Evolutionary conservation across 1,284 basidiomycete species (phyloP).

Genomic region (Vanrija pseudolonga): DNA sequence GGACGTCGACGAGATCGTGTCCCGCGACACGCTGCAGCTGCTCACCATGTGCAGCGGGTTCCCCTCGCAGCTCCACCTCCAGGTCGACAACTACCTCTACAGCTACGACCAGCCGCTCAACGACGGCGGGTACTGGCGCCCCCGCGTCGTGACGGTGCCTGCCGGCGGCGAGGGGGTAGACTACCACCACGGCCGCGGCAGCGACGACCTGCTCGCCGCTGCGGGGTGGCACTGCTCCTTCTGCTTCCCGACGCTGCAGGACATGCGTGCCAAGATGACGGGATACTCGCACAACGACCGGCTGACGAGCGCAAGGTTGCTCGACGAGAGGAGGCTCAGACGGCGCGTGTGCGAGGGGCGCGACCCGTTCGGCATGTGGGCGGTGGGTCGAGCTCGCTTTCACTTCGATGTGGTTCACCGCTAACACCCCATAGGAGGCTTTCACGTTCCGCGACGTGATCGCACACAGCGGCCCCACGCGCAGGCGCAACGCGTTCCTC

Average conservation of each 20-base stretch:
- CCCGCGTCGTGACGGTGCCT: constrained; percentile 4
- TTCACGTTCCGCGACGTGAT: constrained; percentile 27
- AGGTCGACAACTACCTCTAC: constrained; percentile 64
- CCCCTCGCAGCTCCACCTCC: constrained; percentile 59
- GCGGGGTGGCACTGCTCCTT: constrained; percentile 55
- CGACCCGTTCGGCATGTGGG: constrained; percentile 32
- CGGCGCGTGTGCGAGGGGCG: constrained; percentile 21
- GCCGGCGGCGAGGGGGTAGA: neutral
- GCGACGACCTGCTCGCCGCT: constrained; percentile 58
- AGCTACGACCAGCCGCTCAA: constrained; percentile 60
- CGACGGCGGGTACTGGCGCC: constrained; percentile 55
- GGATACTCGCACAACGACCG: constrained; percentile 35
- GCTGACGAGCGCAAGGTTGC: constrained; percentile 12
- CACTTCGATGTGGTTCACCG: neutral
- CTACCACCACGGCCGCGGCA: constrained; percentile 39
- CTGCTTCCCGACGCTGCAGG: constrained; percentile 27
- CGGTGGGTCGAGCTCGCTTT: constrained; percentile 20
- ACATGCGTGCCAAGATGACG: constrained; percentile 29
- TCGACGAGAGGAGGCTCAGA: constrained; percentile 12
- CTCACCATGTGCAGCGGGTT: constrained; percentile 57
- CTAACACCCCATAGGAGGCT: constrained; percentile 18
- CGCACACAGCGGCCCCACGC: constrained; percentile 1
- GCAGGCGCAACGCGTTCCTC: constrained; percentile 2
- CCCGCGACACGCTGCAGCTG: constrained; percentile 57
- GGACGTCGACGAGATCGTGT: constrained; percentile 67